phyloP scores from a whole-genome alignment of 768 basidiomycete species.

The Boletales sp. region DNA sequence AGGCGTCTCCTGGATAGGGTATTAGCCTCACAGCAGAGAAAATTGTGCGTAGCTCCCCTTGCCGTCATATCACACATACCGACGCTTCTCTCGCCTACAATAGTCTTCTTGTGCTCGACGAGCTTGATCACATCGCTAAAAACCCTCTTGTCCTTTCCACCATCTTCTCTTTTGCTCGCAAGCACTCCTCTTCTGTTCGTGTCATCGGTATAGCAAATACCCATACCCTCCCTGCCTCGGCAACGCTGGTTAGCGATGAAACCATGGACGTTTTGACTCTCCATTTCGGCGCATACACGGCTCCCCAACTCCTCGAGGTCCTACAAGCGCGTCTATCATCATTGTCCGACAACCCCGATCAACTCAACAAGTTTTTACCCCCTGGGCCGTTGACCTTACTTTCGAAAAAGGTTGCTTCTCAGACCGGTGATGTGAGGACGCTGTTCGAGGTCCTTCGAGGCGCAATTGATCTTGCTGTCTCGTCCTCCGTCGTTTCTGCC shows the following conservation, averaged over 20 bases:
- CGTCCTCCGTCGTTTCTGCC: constrained; percentile 15
- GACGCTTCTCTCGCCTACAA: constrained; percentile 3
- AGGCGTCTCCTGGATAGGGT: constrained; percentile 46
- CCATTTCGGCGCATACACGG: constrained; percentile 79
- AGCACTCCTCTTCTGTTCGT: constrained; percentile 51
- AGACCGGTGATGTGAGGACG: constrained; percentile 80
- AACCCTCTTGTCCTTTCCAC: constrained; percentile 54
- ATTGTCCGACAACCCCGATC: constrained; percentile 37
- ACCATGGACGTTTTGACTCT: constrained; percentile 53
- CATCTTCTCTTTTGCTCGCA: constrained; percentile 66
- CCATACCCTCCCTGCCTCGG: constrained; percentile 70
- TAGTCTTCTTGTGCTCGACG: constrained; percentile 80
- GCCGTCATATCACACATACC: constrained; percentile 12
- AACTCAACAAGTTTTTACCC: constrained; percentile 56
- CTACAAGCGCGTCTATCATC: constrained; percentile 59
- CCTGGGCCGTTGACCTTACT: constrained; percentile 61
- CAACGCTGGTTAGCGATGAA: constrained; percentile 34
- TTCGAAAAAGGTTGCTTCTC: constrained; percentile 75
- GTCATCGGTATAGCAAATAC: constrained; percentile 87
- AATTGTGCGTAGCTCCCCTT: constrained; percentile 46
- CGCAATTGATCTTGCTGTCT: constrained; percentile 69
- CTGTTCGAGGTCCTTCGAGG: constrained; percentile 78
- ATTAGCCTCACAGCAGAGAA: constrained; percentile 40
- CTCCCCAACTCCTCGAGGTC: constrained; percentile 66
- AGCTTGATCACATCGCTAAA: constrained; percentile 77